Base-by-base conservation (phyloP, 805 yeast species). In the Monosporozyma unispora region DNA sequence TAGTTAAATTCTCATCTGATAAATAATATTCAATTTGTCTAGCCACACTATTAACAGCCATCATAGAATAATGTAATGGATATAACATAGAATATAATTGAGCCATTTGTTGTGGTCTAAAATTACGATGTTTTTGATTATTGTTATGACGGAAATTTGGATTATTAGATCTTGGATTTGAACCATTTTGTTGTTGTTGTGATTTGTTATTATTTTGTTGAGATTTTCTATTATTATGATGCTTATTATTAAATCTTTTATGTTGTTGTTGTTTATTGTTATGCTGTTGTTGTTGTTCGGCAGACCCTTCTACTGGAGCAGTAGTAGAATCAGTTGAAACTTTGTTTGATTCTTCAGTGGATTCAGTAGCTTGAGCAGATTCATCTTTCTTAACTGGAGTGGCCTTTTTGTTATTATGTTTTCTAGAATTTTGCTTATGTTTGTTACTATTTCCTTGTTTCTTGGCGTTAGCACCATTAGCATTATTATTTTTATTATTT, bases 21-120 rank as follows among this genome's bases (percentile, higher is more conserved):
- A 93, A 86, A 68, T 93, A 93, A 73, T 93, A 93, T 63, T 87
- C 93, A 47, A 91, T 72, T 73, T 90, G 98, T 52, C 62, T 61
- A 12, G 69, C 69, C 47, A 64, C 59, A 49, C 60, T 65, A 46
- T 61, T 57, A 46, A 64, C 59, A 16, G 66, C 63, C 51, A 61
- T 54, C 41, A 62, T 50, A 7, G 57, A 54, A 11, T 64, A 60
- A 51, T 58, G 59, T 28, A 55, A 45, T 31, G 60, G 54, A 29
- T 56, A 55, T 21, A 50, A 47, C 16, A 23, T 27, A 28, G 45
- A 49, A 42, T 57, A 59, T 48, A 54, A 50, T 55, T 60, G 59
- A 41, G 51, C 55, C 57, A 53, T 51, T 46, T 57, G 58, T 50
- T 56, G 58, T 47, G 55, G 61, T 39, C 42, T 39, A 21, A 39